phyloP scores from a whole-genome alignment of 2,329 filamentous ascomycete genomes.

The Coniochaeta prunicola region DNA sequence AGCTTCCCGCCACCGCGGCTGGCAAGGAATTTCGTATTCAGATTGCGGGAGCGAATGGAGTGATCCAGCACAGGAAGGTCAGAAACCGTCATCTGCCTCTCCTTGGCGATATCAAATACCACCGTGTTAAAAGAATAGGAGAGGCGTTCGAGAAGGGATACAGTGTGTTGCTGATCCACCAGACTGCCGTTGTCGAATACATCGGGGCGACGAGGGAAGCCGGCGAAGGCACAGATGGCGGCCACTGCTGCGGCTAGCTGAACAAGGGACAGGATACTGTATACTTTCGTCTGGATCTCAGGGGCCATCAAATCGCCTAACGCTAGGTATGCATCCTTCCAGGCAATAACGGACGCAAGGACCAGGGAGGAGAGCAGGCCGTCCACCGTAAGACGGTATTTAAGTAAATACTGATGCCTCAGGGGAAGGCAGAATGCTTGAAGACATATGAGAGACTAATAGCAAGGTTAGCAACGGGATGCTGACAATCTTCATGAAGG shows the following conservation, averaged over 20 bases:
- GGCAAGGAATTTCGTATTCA: conserved; percentile 15
- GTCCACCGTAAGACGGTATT: conserved; percentile 17
- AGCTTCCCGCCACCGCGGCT: conserved; percentile 14
- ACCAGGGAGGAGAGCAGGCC: conserved; percentile 17
- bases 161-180: conserved; percentile 27
- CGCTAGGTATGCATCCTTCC: conserved; percentile 18
- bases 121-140: conserved; percentile 24
- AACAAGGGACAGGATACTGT: conserved; percentile 14
- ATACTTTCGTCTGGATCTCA: conserved; percentile 4
- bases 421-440: conserved; percentile 21
- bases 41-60: conserved; percentile 18
- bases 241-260: conserved; percentile 16
- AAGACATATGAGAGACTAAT: conserved; percentile 16
- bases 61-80: conserved; percentile 24
- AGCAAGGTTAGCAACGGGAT: neutral
- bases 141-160: conserved; percentile 19
- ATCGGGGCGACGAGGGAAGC: conserved; percentile 24
- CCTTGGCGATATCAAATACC: conserved; percentile 20
- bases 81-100: conserved; percentile 20
- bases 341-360: conserved; percentile 14
- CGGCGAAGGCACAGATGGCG: conserved; percentile 18
- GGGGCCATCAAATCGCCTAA: conserved; percentile 11
- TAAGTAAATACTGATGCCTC: conserved; percentile 17
- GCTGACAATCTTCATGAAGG: neutral
- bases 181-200: conserved; percentile 20